A percentile compares a stretch with the other conserved stretches of the same genome.
Conservation (phyloP, 106 monocot species). For the Agapanthus africanus region DNA sequence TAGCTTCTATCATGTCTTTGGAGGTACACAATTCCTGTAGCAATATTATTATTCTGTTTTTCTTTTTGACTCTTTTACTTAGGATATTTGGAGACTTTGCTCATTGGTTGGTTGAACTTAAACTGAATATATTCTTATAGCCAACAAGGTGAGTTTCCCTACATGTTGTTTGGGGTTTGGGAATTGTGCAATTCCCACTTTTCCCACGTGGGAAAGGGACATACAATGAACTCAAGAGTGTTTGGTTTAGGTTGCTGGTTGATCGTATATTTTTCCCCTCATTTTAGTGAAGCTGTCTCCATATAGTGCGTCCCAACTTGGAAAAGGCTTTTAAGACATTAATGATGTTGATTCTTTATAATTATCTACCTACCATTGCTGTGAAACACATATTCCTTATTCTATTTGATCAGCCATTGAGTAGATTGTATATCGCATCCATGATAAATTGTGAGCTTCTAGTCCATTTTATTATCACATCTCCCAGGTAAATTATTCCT, state of each 20-base stretch:
- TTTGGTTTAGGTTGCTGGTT: not conserved
- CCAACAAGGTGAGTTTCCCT: not conserved
- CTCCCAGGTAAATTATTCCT: no score
- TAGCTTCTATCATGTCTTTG: not conserved
- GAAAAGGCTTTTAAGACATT: not conserved
- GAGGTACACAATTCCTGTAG: not conserved
- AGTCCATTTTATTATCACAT: no score
- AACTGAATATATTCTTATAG: no score
- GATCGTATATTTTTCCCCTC: not conserved
- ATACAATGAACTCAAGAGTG: not conserved
- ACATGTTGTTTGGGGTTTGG: not conserved
- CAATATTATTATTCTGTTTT: not conserved
- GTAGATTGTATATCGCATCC: no score
- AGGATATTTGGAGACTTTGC: not conserved
- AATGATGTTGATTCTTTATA: not conserved
- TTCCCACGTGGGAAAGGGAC: not conserved
- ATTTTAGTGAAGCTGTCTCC: not conserved
- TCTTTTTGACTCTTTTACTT: not conserved
- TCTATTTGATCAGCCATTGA: no score
- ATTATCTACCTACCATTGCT: not conserved
- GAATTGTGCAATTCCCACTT: not conserved
- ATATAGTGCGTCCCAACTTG: not conserved
- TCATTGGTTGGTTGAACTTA: not conserved
- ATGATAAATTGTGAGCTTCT: no score
- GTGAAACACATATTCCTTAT: no score